Conservation (phyloP, 768 basidiomycete genomes). For the Gautieria morchelliformis region DNA sequence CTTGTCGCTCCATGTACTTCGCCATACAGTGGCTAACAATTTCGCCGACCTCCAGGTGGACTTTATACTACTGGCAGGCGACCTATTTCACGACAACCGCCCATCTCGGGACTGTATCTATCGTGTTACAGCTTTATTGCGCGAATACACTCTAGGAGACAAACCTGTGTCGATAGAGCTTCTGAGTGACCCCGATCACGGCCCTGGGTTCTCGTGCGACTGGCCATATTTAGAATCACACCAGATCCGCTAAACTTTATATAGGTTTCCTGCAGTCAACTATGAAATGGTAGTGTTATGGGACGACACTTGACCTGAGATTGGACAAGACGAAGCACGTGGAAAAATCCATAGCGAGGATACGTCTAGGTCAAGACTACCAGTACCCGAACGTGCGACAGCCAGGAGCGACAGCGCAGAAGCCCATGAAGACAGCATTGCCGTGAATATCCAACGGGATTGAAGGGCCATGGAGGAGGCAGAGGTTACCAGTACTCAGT, state of each 20-base stretch:
- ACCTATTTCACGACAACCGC: conserved; percentile 96
- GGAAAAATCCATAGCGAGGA: background rate
- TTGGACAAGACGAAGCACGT: conserved; percentile 2
- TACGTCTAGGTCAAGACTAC: background rate
- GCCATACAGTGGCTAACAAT: background rate
- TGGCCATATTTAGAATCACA: background rate
- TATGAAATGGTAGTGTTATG: conserved; percentile 49
- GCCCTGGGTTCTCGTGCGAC: conserved; percentile 74
- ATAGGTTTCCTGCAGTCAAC: conserved; percentile 90
- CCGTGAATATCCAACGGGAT: background rate
- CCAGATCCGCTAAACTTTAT: background rate
- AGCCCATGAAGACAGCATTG: background rate
- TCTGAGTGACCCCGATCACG: conserved; percentile 86
- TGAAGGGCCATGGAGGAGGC: background rate
- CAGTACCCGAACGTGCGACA: background rate
- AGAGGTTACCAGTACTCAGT: no score
- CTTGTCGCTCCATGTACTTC: background rate
- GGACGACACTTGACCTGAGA: background rate
- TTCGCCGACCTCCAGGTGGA: conserved; percentile 56
- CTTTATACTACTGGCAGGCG: conserved; percentile 89
- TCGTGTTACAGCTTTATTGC: conserved; percentile 77
- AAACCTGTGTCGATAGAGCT: conserved; percentile 87
- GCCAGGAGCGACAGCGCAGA: background rate
- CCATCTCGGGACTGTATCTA: conserved; percentile 87
- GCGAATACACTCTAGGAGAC: conserved; percentile 85